Evolutionary conservation across 1,284 basidiomycete species (phyloP).

Genomic region (Ganoderma lucidum): DNA sequence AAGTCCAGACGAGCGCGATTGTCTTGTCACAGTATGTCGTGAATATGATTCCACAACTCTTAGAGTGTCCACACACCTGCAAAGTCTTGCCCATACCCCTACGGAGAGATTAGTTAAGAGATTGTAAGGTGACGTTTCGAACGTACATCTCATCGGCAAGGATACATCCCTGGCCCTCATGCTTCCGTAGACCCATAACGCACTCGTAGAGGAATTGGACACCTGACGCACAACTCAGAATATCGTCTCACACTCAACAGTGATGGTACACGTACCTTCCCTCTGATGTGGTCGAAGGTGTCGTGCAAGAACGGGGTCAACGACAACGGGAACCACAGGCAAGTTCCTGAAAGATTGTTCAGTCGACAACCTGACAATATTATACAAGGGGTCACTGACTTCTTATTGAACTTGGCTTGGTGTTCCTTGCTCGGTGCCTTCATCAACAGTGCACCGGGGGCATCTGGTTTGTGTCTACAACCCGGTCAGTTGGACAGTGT

Average conservation of each 20-base stretch:
- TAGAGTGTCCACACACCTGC: constrained; percentile 55
- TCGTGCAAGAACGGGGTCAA: constrained; percentile 89
- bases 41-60: neutral
- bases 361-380: neutral
- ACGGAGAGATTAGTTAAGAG: constrained; percentile 10
- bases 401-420: constrained; percentile 73
- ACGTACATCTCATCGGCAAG: constrained; percentile 94
- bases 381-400: constrained; percentile 52
- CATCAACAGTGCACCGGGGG: constrained; percentile 88
- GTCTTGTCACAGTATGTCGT: constrained; percentile 58
- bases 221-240: constrained; percentile 49
- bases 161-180: constrained; percentile 93
- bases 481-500: constrained; percentile 25
- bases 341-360: constrained; percentile 50
- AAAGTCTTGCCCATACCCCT: constrained; percentile 96
- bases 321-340: constrained; percentile 84
- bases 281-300: constrained; percentile 90
- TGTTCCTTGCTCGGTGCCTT: constrained; percentile 78
- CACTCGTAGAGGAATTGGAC: constrained; percentile 95
- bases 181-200: constrained; percentile 92
- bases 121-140: neutral
- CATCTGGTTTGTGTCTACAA: constrained; percentile 77
- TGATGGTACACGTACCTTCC: constrained; percentile 64
- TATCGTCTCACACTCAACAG: neutral
- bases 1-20: constrained; percentile 87